phyloP scores from a whole-genome alignment of 345 rosid species.

The Salix viminalis region DNA sequence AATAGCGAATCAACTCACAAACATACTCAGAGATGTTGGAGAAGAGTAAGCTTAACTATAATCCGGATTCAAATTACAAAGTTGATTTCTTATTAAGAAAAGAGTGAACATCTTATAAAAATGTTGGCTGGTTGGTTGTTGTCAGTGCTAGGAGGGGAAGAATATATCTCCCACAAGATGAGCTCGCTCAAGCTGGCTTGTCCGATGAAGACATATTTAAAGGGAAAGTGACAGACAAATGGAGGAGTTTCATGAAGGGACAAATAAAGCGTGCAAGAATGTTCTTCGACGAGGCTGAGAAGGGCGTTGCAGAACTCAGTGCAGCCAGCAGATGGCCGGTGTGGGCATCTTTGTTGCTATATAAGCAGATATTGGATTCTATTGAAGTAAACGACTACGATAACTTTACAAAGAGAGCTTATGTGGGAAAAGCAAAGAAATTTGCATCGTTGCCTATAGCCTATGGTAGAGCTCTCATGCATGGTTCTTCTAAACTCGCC shows the following conservation, averaged over 20 bases:
- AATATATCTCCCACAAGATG: slow-evolving; percentile 48
- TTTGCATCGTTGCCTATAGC: slow-evolving; percentile 36
- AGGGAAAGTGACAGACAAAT: slow-evolving; percentile 42
- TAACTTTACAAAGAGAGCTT: slow-evolving; percentile 47
- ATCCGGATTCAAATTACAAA: neutral
- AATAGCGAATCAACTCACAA: slow-evolving; percentile 55
- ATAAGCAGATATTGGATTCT: slow-evolving; percentile 42
- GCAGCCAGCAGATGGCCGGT: slow-evolving; percentile 51
- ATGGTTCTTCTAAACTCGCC: slow-evolving; percentile 14
- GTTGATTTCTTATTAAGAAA: neutral
- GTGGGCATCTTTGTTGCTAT: slow-evolving; percentile 46
- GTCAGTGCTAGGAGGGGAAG: slow-evolving; percentile 49
- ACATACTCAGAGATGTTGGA: slow-evolving; percentile 55
- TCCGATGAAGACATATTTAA: slow-evolving; percentile 44
- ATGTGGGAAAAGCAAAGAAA: slow-evolving; percentile 46
- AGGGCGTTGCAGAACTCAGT: slow-evolving; percentile 41
- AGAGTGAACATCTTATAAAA: neutral
- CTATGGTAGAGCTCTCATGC: slow-evolving; percentile 38
- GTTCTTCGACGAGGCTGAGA: slow-evolving; percentile 52
- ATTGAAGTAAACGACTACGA: slow-evolving; percentile 52
- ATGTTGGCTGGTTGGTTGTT: neutral
- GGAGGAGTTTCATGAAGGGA: slow-evolving; percentile 47
- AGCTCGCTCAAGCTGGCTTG: slow-evolving; percentile 36
- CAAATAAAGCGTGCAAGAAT: slow-evolving; percentile 49
- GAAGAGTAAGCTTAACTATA: slow-evolving; percentile 43